These are phyloP conservation scores for Russula ochroleuca DNA, from an alignment of 768 basidiomycete genomes.

Conservation along the genomic window DNA sequence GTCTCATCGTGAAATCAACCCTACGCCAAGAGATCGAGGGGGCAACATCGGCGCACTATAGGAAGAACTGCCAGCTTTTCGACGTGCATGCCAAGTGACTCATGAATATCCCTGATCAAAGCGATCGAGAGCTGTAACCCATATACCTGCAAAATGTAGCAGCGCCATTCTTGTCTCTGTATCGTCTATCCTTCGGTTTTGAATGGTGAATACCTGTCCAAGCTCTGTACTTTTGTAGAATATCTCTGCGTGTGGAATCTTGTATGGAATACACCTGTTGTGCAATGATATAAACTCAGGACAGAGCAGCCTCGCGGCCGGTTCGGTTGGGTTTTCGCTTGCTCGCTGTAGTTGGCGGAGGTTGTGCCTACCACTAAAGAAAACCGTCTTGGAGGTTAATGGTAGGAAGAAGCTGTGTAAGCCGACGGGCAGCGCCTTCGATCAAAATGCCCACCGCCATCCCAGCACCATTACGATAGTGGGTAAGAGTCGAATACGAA, in stretches of 20 bases:
- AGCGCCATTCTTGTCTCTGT: too few species aligned
- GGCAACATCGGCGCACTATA: constrained; percentile 36
- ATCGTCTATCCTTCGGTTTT: too few species aligned
- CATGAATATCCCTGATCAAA: too few species aligned
- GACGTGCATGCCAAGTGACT: not conserved
- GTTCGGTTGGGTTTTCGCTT: too few species aligned
- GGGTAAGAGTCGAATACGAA: constrained; percentile 71
- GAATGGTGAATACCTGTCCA: too few species aligned
- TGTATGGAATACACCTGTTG: too few species aligned
- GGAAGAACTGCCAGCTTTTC: constrained; percentile 35
- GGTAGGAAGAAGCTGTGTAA: constrained; percentile 47
- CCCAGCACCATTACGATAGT: constrained; percentile 53
- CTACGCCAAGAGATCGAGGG: constrained; percentile 26
- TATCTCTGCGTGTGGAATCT: too few species aligned
- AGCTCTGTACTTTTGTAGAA: too few species aligned
- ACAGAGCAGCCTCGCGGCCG: too few species aligned
- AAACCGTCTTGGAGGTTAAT: constrained; percentile 45
- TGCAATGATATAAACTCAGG: too few species aligned
- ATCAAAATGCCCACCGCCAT: constrained; percentile 50
- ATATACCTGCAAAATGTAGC: too few species aligned
- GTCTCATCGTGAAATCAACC: constrained; percentile 37
- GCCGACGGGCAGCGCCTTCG: constrained; percentile 41
- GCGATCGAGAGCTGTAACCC: too few species aligned
- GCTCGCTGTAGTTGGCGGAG: constrained; percentile 58
- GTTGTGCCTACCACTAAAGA: constrained; percentile 62